A percentile compares a stretch with the other conserved stretches of the same genome.
These are phyloP conservation scores for Hymenoscyphus albidus DNA, from an alignment of 2,329 filamentous ascomycete genomes.

Conservation along the genomic window DNA sequence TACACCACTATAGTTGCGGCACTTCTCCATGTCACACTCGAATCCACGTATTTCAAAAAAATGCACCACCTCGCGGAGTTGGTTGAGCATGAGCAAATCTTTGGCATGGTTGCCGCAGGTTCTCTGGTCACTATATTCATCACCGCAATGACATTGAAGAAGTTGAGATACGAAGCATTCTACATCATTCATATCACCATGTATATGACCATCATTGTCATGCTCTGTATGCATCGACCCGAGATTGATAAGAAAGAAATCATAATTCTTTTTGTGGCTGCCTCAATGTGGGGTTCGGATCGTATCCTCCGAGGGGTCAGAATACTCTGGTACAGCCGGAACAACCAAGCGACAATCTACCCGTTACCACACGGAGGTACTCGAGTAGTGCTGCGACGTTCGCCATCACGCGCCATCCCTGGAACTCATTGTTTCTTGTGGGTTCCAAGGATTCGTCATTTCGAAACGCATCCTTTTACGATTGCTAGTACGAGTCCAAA, in stretches of 20 bases:
- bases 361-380: constrained; percentile 53
- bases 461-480: constrained; percentile 63
- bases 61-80: constrained; percentile 39
- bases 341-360: constrained; percentile 50
- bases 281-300: constrained; percentile 48
- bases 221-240: constrained; percentile 50
- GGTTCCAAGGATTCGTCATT: constrained; percentile 53
- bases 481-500: constrained; percentile 43
- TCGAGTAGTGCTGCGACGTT: constrained; percentile 51
- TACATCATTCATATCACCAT: constrained; percentile 50
- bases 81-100: constrained; percentile 24
- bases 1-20: constrained; percentile 45
- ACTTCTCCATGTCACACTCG: constrained; percentile 42
- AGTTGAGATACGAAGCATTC: constrained; percentile 51
- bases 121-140: constrained; percentile 44
- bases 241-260: constrained; percentile 40
- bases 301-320: constrained; percentile 46
- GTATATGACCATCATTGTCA: constrained; percentile 47
- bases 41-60: constrained; percentile 10
- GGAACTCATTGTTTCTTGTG: constrained; percentile 63
- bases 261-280: constrained; percentile 42
- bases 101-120: constrained; percentile 46
- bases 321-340: constrained; percentile 43
- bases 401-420: constrained; percentile 42
- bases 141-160: constrained; percentile 41